These are phyloP conservation scores for Pseudogymnoascus sp. DNA, from an alignment of 2,329 filamentous ascomycete genomes.

Conservation along the genomic window DNA sequence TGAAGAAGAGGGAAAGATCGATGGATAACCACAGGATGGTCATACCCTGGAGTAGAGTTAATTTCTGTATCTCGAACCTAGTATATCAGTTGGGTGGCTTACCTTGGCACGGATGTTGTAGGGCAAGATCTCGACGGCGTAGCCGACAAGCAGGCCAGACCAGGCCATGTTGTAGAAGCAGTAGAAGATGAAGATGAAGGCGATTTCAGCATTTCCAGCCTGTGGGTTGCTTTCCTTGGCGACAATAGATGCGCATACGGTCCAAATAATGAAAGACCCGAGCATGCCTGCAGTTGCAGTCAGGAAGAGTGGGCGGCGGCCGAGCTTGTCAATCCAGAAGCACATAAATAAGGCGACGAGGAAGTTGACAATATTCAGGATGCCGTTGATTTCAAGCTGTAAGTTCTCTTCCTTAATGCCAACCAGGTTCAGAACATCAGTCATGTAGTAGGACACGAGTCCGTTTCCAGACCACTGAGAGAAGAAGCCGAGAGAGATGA, in stretches of 20 bases:
- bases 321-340: slow-evolving; percentile 27
- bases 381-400: slow-evolving; percentile 25
- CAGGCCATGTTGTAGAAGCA: slow-evolving; percentile 34
- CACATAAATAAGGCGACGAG: slow-evolving; percentile 20
- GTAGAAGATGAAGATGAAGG: slow-evolving; percentile 43
- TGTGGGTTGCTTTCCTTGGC: slow-evolving; percentile 19
- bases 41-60: slow-evolving; percentile 3
- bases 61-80: background rate
- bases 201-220: slow-evolving; percentile 26
- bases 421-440: slow-evolving; percentile 29
- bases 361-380: slow-evolving; percentile 25
- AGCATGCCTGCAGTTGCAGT: slow-evolving; percentile 22
- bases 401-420: slow-evolving; percentile 28
- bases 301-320: slow-evolving; percentile 24
- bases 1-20: slow-evolving; percentile 34
- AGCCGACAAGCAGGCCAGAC: slow-evolving; percentile 23
- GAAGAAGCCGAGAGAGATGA: slow-evolving; percentile 46
- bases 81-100: background rate
- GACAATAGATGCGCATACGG: slow-evolving; percentile 27
- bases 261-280: slow-evolving; percentile 19
- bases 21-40: slow-evolving; percentile 33
- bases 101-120: slow-evolving; percentile 24
- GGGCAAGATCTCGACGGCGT: slow-evolving; percentile 25
- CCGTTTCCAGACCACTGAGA: slow-evolving; percentile 51
- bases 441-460: slow-evolving; percentile 36